These are phyloP conservation scores for Aegilops speltoides DNA, from an alignment of 176 grass and related monocot species.

Conservation along the genomic window DNA sequence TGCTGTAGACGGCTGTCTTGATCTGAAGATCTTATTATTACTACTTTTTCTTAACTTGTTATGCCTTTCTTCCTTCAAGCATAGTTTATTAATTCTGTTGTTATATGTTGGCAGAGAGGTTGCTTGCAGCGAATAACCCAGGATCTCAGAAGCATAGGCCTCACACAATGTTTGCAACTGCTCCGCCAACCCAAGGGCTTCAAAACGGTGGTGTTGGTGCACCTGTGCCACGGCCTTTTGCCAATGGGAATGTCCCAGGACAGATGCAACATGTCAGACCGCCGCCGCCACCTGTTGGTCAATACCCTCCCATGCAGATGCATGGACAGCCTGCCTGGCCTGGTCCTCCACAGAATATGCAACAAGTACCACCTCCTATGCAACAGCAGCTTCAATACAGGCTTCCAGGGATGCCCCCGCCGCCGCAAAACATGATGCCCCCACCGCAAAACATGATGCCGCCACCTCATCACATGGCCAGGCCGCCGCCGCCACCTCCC, in stretches of 20 bases:
- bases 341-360: slow-evolving; percentile 28
- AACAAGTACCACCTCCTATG: slow-evolving; percentile 37
- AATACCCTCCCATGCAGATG: slow-evolving; percentile 83
- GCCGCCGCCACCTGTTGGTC: slow-evolving; percentile 48
- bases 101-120: not conserved
- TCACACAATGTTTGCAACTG: slow-evolving; percentile 90
- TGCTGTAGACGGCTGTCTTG: no score
- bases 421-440: slow-evolving; percentile 40
- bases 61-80: not conserved
- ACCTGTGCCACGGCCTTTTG: slow-evolving; percentile 58
- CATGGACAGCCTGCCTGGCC: slow-evolving; percentile 65
- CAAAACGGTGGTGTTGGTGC: slow-evolving; percentile 42
- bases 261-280: slow-evolving; percentile 51
- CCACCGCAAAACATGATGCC: slow-evolving; percentile 61
- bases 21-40: no score
- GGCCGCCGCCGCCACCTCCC: slow-evolving; percentile 50
- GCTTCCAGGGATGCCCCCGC: slow-evolving; percentile 47
- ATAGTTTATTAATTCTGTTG: no score
- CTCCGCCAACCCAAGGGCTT: slow-evolving; percentile 62
- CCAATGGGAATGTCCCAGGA: slow-evolving; percentile 54
- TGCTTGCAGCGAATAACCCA: no score
- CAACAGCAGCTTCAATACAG: slow-evolving; percentile 44
- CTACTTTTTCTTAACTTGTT: no score
- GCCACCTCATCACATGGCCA: slow-evolving; percentile 72
- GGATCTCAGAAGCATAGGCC: slow-evolving; percentile 63